phyloP scores from a whole-genome alignment of 1,284 basidiomycete species.

The Cutaneotrichosporon dermatis region DNA sequence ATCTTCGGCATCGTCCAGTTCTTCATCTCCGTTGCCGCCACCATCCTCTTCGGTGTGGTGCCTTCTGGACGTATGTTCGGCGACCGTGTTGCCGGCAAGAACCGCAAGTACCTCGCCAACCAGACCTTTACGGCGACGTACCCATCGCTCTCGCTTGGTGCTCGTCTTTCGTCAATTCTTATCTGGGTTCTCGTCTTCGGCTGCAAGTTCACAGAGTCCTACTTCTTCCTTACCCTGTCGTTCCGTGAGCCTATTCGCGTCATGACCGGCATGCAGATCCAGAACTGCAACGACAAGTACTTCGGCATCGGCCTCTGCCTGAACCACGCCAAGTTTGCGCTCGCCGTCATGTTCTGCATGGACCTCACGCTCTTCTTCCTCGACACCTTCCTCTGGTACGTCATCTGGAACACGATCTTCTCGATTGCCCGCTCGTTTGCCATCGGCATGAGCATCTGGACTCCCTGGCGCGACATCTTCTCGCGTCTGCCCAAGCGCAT shows the following conservation, averaged over 20 bases:
- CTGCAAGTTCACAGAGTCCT: conserved; percentile 90
- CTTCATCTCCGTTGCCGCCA: conserved; percentile 75
- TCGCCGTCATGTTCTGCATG: conserved; percentile 96
- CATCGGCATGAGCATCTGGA: conserved; percentile 91
- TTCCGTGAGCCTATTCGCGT: conserved; percentile 83
- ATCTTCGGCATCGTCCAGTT: conserved; percentile 92
- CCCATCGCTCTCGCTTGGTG: conserved; percentile 60
- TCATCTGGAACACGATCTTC: conserved; percentile 93
- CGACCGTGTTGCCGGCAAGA: conserved; percentile 87
- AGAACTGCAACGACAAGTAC: conserved; percentile 74
- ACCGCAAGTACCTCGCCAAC: conserved; percentile 86
- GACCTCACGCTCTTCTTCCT: conserved; percentile 91
- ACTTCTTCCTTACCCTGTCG: conserved; percentile 91
- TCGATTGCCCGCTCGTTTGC: conserved; percentile 84
- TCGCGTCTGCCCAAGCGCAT: conserved; percentile 88
- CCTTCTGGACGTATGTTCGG: conserved; percentile 88
- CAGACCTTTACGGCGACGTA: conserved; percentile 96
- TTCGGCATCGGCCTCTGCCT: conserved; percentile 75
- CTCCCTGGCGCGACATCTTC: conserved; percentile 93
- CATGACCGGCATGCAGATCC: conserved; percentile 90
- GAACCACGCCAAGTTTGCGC: conserved; percentile 85
- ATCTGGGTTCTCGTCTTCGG: conserved; percentile 88
- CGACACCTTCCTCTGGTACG: conserved; percentile 92
- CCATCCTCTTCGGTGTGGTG: conserved; percentile 75
- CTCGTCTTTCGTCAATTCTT: conserved; percentile 64